These are phyloP conservation scores for Botrytis squamosa DNA, from an alignment of 2,329 filamentous ascomycete genomes.

Conservation along the genomic window DNA sequence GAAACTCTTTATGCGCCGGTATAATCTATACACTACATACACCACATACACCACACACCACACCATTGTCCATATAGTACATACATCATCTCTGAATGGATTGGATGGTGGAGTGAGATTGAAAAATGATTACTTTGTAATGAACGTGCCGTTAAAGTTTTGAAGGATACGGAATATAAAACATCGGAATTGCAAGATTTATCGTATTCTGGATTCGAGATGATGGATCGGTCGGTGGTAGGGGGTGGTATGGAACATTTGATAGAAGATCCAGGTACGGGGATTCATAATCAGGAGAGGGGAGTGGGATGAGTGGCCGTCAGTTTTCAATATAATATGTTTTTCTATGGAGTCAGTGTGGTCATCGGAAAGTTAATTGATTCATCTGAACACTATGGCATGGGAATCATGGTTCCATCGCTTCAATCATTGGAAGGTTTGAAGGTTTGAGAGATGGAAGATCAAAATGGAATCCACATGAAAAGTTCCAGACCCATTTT, in stretches of 20 bases:
- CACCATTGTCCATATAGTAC: neutral
- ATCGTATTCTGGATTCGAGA: neutral
- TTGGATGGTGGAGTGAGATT: neutral
- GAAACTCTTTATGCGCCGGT: slow-evolving; percentile 18
- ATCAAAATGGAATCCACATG: neutral
- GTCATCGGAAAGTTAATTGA: neutral
- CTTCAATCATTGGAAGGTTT: neutral
- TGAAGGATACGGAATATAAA: neutral
- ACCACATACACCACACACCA: neutral
- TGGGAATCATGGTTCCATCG: neutral
- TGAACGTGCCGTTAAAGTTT: neutral
- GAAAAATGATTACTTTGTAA: neutral
- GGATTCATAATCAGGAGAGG: neutral
- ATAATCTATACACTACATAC: neutral
- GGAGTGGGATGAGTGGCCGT: neutral
- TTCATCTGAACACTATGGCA: neutral
- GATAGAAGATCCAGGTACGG: neutral
- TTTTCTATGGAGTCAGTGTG: slow-evolving; percentile 2
- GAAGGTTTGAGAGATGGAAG: neutral
- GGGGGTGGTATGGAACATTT: neutral
- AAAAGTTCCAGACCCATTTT: neutral
- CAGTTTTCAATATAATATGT: slow-evolving; percentile 2
- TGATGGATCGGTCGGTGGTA: neutral
- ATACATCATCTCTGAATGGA: neutral
- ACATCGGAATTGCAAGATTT: neutral